Conservation (phyloP, 257 asterid species). For the Rauvolfia tetraphylla region DNA sequence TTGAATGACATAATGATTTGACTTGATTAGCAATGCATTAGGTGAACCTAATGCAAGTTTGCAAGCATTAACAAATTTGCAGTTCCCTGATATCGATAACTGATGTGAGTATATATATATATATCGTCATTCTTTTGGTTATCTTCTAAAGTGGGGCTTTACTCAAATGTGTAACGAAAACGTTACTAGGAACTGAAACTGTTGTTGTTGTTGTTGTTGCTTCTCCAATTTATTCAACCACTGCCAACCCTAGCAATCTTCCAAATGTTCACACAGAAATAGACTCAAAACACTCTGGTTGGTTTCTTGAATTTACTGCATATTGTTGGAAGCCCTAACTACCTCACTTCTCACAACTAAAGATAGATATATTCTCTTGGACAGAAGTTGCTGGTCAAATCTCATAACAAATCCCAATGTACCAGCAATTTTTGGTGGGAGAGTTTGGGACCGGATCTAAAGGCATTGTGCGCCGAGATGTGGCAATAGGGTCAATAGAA, state of each 20-base stretch:
- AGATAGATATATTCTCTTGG: not conserved
- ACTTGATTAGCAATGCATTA: conserved; percentile 12
- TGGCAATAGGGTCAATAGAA: conserved; percentile 3
- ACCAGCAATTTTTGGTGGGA: not conserved
- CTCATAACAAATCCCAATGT: conserved; percentile 10
- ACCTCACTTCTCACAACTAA: conserved; percentile 7
- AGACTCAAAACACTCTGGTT: not conserved
- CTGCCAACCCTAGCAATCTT: conserved; percentile 4
- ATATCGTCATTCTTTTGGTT: not conserved
- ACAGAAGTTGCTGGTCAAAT: conserved; percentile 5
- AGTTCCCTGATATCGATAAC: not conserved
- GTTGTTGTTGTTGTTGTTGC: not conserved
- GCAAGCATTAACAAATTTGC: conserved; percentile 8
- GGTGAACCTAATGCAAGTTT: conserved; percentile 19
- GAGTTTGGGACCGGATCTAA: not conserved
- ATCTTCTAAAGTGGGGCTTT: not conserved
- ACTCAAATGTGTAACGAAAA: not conserved
- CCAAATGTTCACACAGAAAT: conserved; percentile 10
- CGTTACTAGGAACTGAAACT: not conserved
- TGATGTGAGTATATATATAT: not conserved
- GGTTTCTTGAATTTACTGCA: not conserved
- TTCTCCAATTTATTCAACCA: conserved; percentile 10
- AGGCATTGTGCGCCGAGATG: not conserved
- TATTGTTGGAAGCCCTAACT: conserved; percentile 3
- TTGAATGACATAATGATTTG: conserved; percentile 14